phyloP scores from a whole-genome alignment of 176 grass and related monocot species.

The Olyra latifolia region DNA sequence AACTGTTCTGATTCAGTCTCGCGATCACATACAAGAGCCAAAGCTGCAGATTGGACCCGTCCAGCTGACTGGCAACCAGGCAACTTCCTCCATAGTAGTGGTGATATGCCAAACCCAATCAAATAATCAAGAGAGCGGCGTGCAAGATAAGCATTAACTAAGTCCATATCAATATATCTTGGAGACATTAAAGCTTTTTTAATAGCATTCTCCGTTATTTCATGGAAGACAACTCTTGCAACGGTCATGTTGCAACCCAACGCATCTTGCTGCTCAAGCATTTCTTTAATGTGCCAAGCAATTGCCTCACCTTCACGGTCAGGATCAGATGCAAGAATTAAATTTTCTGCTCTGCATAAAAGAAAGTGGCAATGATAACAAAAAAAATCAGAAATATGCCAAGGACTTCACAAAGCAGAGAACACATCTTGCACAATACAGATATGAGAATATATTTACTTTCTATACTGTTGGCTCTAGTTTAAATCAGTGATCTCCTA shows the following conservation, averaged over 20 bases:
- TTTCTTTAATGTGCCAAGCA: slow-evolving; percentile 95
- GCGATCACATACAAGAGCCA: slow-evolving; percentile 88
- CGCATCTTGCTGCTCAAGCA: slow-evolving; percentile 86
- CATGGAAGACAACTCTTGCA: slow-evolving; percentile 92
- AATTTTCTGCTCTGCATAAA: slow-evolving; percentile 75
- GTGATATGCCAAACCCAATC: slow-evolving; percentile 95
- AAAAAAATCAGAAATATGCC: slow-evolving; percentile 20
- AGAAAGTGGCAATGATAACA: slow-evolving; percentile 13
- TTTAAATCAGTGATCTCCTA: no score
- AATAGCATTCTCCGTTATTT: slow-evolving; percentile 81
- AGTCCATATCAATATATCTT: slow-evolving; percentile 84
- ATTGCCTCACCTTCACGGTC: slow-evolving; percentile 99
- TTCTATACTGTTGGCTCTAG: neutral
- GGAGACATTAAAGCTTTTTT: slow-evolving; percentile 64
- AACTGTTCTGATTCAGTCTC: slow-evolving; percentile 88
- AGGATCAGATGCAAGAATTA: slow-evolving; percentile 98
- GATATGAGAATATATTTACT: neutral
- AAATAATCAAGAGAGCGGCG: slow-evolving; percentile 91
- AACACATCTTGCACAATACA: neutral
- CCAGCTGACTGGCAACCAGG: slow-evolving; percentile 95
- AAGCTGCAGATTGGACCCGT: slow-evolving; percentile 91
- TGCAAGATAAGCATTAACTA: slow-evolving; percentile 98
- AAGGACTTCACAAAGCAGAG: slow-evolving; percentile 20
- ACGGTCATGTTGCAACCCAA: slow-evolving; percentile 60
- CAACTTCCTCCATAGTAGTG: slow-evolving; percentile 93